Evolutionary conservation across 306 rosid species (phyloP).

Genomic region (Lathyrus sativus): DNA sequence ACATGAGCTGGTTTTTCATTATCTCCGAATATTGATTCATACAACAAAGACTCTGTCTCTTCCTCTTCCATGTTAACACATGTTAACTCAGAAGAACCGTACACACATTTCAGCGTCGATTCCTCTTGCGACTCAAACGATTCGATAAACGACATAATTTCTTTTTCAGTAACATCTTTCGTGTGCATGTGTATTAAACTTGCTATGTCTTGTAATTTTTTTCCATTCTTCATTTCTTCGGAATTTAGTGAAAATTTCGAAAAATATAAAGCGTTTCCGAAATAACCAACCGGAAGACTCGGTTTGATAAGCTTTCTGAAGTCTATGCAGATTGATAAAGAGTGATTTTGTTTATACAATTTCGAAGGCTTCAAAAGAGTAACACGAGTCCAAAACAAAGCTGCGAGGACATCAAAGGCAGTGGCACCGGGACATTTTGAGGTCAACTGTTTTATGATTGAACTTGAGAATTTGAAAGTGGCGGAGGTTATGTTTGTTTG

Average conservation of each 20-base stretch:
- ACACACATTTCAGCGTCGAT: slow-evolving; percentile 41
- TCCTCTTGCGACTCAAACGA: slow-evolving; percentile 50
- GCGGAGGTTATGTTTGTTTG: slow-evolving; percentile 43
- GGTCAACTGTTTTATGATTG: slow-evolving; percentile 45
- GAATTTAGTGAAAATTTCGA: slow-evolving; percentile 40
- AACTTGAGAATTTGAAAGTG: slow-evolving; percentile 60
- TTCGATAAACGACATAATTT: slow-evolving; percentile 41
- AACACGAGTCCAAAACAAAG: slow-evolving; percentile 64
- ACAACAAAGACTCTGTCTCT: slow-evolving; percentile 23
- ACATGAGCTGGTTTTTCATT: slow-evolving; percentile 54
- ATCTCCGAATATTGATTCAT: slow-evolving; percentile 43
- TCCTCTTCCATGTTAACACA: slow-evolving; percentile 54
- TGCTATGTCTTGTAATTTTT: slow-evolving; percentile 35
- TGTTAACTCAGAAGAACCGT: slow-evolving; percentile 54
- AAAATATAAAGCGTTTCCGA: slow-evolving; percentile 71
- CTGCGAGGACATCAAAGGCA: slow-evolving; percentile 62
- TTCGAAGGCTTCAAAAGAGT: slow-evolving; percentile 34
- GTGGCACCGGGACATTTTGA: slow-evolving; percentile 47
- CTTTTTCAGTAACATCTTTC: slow-evolving; percentile 36
- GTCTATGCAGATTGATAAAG: slow-evolving; percentile 58
- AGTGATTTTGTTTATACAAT: slow-evolving; percentile 16
- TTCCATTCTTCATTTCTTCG: slow-evolving; percentile 17
- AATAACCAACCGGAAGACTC: slow-evolving; percentile 46
- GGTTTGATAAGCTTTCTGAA: slow-evolving; percentile 39
- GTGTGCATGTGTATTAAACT: slow-evolving; percentile 47